Evolutionary conservation across 345 rosid species (phyloP).

Genomic region (Laguncularia racemosa): DNA sequence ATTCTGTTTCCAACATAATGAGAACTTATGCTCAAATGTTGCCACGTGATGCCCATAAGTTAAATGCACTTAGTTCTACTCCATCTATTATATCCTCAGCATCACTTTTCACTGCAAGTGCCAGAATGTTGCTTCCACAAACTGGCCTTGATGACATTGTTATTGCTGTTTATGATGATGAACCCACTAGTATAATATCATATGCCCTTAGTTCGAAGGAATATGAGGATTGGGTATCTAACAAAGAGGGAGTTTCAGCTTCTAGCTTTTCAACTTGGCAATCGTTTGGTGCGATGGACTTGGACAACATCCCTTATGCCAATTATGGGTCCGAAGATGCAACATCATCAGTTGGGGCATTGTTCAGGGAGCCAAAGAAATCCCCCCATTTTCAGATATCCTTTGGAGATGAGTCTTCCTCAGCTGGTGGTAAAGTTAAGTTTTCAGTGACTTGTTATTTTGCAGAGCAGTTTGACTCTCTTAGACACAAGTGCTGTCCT

Average conservation of each 20-base stretch:
- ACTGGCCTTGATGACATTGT: slow-evolving; percentile 48
- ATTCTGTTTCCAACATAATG: slow-evolving; percentile 55
- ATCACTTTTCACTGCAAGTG: slow-evolving; percentile 64
- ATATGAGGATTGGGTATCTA: slow-evolving; percentile 63
- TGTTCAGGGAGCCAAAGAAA: slow-evolving; percentile 43
- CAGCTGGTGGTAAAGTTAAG: slow-evolving; percentile 61
- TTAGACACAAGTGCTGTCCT: slow-evolving; percentile 80
- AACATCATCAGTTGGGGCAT: slow-evolving; percentile 28
- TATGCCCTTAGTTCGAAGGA: slow-evolving; percentile 84
- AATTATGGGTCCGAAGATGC: slow-evolving; percentile 49
- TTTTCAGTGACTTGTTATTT: slow-evolving; percentile 88
- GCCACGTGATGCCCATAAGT: slow-evolving; percentile 61
- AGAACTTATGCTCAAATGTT: slow-evolving; percentile 56
- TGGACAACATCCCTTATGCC: slow-evolving; percentile 46
- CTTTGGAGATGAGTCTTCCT: slow-evolving; percentile 51
- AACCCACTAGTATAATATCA: slow-evolving; percentile 82
- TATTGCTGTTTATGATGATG: slow-evolving; percentile 82
- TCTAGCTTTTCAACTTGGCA: slow-evolving; percentile 56
- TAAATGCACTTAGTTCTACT: slow-evolving; percentile 38
- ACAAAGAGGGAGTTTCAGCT: slow-evolving; percentile 29
- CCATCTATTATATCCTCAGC: slow-evolving; percentile 56
- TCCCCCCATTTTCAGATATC: slow-evolving; percentile 75
- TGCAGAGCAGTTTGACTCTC: slow-evolving; percentile 72
- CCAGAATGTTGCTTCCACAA: slow-evolving; percentile 63
- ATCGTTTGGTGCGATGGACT: slow-evolving; percentile 51